Conservation (phyloP, 164 flowering plant species). For the Paratinospora sagittata region DNA sequence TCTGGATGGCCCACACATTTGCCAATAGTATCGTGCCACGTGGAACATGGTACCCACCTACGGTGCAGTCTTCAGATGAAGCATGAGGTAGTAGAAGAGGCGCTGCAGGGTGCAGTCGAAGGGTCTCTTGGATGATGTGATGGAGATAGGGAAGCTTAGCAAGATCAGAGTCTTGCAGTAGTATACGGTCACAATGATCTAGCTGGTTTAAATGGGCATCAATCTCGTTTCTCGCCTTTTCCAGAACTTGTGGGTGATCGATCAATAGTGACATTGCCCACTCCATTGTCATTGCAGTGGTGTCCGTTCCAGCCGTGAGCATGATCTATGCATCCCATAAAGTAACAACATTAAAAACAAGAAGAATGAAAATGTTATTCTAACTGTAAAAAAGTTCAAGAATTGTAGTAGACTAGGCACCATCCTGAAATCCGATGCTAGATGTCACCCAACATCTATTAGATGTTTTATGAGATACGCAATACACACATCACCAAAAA, state of each 20-base stretch:
- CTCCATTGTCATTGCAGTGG: slow-evolving; percentile 22
- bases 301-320: slow-evolving; percentile 26
- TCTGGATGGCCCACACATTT: slow-evolving; percentile 26
- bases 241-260: slow-evolving; percentile 21
- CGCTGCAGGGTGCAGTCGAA: slow-evolving; percentile 22
- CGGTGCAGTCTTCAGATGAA: slow-evolving; percentile 25
- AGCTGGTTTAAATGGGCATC: slow-evolving; percentile 14
- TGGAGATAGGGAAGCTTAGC: slow-evolving; percentile 25
- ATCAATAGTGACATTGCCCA: slow-evolving; percentile 31
- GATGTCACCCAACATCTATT: no score
- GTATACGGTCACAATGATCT: no score
- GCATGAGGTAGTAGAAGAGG: slow-evolving; percentile 26
- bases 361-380: no score
- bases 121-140: slow-evolving; percentile 23
- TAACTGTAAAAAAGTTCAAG: no score
- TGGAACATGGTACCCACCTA: slow-evolving; percentile 23
- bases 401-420: no score
- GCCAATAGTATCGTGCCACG: slow-evolving; percentile 25
- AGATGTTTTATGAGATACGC: no score
- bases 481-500: no score
- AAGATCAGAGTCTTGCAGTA: slow-evolving; percentile 24
- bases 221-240: slow-evolving; percentile 25
- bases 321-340: no score
- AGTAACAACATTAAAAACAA: no score
- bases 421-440: no score